Base-by-base conservation (phyloP, 176 grass and related monocot genomes). In the Paspalum notatum region DNA sequence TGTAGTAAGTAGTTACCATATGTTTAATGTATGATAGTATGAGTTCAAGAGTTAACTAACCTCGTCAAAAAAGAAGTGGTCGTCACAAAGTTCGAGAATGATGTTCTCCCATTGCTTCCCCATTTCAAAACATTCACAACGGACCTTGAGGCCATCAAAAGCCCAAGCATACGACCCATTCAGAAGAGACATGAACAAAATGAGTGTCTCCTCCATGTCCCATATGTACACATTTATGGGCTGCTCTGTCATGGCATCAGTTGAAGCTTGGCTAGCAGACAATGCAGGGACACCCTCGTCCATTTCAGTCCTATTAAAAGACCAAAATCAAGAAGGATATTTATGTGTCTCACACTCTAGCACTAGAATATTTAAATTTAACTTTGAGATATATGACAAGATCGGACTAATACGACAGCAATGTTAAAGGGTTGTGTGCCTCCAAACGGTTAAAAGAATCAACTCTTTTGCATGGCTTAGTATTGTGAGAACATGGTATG, bases 121-220 rank as follows among this genome's bases (percentile, higher is more conserved):
- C 71, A 91, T 88, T 37, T 97, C 84, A 50, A 83, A 45, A 9
- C 89, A 84, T 68, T 82, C 91, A 63, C 72, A 83, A 62, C 39
- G 22, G 69, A 92, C 94, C 79, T 97, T 94, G 47, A 85, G 60
- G 38, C 91, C 89, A 56, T 92, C 77, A 69, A 90, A 94, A 77
- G 83, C 37, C 5, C 74, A 69, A 44, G 91, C 91, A 78, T 82
- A 97, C 7, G 94, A 85, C 42, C 91, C 94, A 77, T 97, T 91
- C 83, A 94, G 80, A 56, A 97, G 65, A 1, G 91, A 97, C 70
- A 90, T 97, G 66, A 97, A 87, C 69, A 94, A 84, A 80, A 92
- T 97, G 25, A 97, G 91, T 8, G 94, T 97, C 49, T 97, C 94
- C 66, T 97, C 91, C 91, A 97, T 94, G 85, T 97, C 89, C 94